phyloP scores from a whole-genome alignment of 2,329 filamentous ascomycete species.

The Pseudopithomyces chartarum region DNA sequence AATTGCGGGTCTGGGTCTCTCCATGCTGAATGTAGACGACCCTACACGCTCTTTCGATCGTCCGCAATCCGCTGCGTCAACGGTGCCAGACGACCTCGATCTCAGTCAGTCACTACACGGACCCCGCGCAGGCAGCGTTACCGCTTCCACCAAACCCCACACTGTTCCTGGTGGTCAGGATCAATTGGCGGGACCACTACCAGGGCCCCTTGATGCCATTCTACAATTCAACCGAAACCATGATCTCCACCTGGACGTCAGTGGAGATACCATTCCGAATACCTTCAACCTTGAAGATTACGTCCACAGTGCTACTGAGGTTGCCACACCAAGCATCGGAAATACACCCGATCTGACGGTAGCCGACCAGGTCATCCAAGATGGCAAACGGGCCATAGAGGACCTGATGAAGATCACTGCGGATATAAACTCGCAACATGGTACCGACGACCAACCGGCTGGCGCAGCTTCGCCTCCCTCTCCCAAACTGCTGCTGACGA shows the following conservation, averaged over 20 bases:
- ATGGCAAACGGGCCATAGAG: slow-evolving; percentile 42
- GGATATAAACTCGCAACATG: slow-evolving; percentile 20
- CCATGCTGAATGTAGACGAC: slow-evolving; percentile 35
- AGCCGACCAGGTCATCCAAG: slow-evolving; percentile 42
- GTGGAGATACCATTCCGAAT: slow-evolving; percentile 43
- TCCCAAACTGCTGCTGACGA: slow-evolving; percentile 28
- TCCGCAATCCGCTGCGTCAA: slow-evolving; percentile 37
- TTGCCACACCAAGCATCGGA: slow-evolving; percentile 52
- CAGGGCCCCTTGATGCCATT: slow-evolving; percentile 30
- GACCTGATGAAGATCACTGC: slow-evolving; percentile 32
- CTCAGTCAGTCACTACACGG: slow-evolving; percentile 15
- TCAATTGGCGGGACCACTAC: slow-evolving; percentile 19
- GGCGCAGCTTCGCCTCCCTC: slow-evolving; percentile 23
- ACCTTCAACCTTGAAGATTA: slow-evolving; percentile 48
- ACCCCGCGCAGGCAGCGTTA: slow-evolving; percentile 23
- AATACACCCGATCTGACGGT: slow-evolving; percentile 48
- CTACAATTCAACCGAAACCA: slow-evolving; percentile 34
- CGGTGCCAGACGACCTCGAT: slow-evolving; percentile 33
- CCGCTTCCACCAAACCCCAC: slow-evolving; percentile 23
- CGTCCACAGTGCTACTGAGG: slow-evolving; percentile 52
- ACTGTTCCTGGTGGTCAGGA: slow-evolving; percentile 24
- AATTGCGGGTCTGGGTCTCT: slow-evolving; percentile 39
- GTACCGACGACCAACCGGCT: slow-evolving; percentile 20
- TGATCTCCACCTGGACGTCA: slow-evolving; percentile 34
- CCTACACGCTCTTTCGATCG: slow-evolving; percentile 23